Percentiles rank a stretch among this genome's conserved stretches.
These are phyloP conservation scores for Hymenotorrendiella dingleyae DNA, from an alignment of 2,329 filamentous ascomycete species.

Conservation along the genomic window DNA sequence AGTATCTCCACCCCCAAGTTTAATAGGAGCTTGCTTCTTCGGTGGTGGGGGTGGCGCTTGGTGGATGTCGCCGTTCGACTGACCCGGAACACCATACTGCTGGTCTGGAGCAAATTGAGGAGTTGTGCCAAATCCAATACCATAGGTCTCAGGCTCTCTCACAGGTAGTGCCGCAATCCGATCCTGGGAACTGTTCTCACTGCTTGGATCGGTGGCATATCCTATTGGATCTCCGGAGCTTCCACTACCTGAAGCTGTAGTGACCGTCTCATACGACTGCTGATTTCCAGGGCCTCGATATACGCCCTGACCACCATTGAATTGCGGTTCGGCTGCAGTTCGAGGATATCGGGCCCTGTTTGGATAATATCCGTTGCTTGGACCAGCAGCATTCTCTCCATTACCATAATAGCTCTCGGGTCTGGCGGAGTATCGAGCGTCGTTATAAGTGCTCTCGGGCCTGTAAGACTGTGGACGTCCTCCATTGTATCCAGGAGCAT, in stretches of 20 bases:
- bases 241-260: slow-evolving; percentile 65
- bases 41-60: slow-evolving; percentile 18
- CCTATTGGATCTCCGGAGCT: slow-evolving; percentile 68
- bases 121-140: slow-evolving; percentile 37
- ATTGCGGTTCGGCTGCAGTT: slow-evolving; percentile 28
- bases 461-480: slow-evolving; percentile 26
- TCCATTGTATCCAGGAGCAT: slow-evolving; percentile 30
- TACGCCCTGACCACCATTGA: slow-evolving; percentile 24
- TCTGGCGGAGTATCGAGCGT: slow-evolving; percentile 34
- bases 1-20: slow-evolving; percentile 22
- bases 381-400: slow-evolving; percentile 20
- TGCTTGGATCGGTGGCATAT: slow-evolving; percentile 81
- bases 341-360: slow-evolving; percentile 30
- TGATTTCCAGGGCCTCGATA: slow-evolving; percentile 27
- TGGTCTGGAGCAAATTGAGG: slow-evolving; percentile 33
- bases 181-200: slow-evolving; percentile 88
- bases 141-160: slow-evolving; percentile 59
- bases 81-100: slow-evolving; percentile 24
- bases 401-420: slow-evolving; percentile 39
- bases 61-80: slow-evolving; percentile 10
- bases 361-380: slow-evolving; percentile 28
- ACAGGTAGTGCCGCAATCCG: slow-evolving; percentile 51
- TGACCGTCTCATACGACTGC: slow-evolving; percentile 76
- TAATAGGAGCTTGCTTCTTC: slow-evolving; percentile 21
- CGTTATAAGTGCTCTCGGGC: slow-evolving; percentile 21